Evolutionary conservation across 1,284 basidiomycete species (phyloP).

Genomic region (Austroboletus niveus): DNA sequence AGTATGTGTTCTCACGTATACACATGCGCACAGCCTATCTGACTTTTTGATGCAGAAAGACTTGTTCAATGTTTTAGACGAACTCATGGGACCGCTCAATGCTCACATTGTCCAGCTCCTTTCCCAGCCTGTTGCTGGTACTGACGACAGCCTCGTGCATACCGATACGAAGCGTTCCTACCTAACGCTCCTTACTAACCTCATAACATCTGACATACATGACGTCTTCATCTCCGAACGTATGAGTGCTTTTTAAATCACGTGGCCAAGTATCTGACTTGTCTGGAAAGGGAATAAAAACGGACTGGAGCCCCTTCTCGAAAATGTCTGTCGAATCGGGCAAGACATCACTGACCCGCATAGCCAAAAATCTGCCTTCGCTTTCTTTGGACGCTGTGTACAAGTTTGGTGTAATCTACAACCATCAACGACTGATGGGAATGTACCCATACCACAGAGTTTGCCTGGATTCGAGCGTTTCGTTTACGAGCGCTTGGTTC

Average conservation of each 20-base stretch:
- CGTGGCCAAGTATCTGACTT: conserved; percentile 10
- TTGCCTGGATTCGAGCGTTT: conserved; percentile 93
- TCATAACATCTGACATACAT: conserved; percentile 82
- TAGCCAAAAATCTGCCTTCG: conserved; percentile 81
- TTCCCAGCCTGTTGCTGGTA: conserved; percentile 82
- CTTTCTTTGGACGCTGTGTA: conserved; percentile 78
- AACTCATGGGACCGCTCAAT: conserved; percentile 85
- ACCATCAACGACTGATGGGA: conserved; percentile 37
- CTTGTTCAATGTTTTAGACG: conserved; percentile 84
- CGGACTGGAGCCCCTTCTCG: conserved; percentile 68
- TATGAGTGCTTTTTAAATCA: conserved; percentile 41
- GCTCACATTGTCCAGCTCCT: conserved; percentile 83
- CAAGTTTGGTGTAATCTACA: conserved; percentile 74
- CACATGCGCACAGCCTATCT: neutral
- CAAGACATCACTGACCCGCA: conserved; percentile 71
- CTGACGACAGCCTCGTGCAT: conserved; percentile 86
- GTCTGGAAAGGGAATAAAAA: conserved; percentile 73
- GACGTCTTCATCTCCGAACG: conserved; percentile 85
- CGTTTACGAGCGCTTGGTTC: conserved; percentile 87
- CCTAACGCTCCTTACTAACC: conserved; percentile 78
- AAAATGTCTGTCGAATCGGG: conserved; percentile 76
- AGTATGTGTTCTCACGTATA: conserved; percentile 20
- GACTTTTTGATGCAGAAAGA: conserved; percentile 51
- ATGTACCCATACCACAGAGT: conserved; percentile 39
- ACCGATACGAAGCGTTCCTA: conserved; percentile 91